Conservation (phyloP, 495 filamentous ascomycete species). For the Tuber aestivum region DNA sequence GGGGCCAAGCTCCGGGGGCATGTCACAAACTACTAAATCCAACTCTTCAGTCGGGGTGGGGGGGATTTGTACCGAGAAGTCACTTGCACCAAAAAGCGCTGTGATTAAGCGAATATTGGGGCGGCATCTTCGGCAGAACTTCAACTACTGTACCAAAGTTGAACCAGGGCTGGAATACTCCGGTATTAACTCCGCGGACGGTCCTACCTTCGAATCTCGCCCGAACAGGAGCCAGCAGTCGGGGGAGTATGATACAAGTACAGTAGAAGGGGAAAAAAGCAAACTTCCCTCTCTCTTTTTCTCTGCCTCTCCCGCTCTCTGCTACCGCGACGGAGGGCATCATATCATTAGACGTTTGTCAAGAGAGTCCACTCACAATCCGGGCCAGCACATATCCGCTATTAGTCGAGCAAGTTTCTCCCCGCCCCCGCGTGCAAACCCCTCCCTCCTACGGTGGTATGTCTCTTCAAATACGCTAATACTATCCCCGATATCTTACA, state of each 20-base stretch:
- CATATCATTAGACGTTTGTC: neutral
- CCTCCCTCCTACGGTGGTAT: neutral
- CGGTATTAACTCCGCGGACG: neutral
- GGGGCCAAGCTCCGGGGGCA: neutral
- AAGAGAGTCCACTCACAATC: neutral
- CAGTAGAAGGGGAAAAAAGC: neutral
- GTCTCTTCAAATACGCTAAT: neutral
- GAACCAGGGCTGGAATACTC: neutral
- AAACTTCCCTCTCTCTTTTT: neutral
- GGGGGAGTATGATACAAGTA: neutral
- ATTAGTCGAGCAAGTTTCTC: neutral
- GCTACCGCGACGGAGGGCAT: neutral
- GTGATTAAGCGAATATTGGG: neutral
- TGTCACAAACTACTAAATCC: neutral
- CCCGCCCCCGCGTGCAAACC: neutral
- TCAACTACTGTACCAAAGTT: neutral
- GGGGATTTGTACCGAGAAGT: neutral
- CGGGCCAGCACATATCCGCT: neutral
- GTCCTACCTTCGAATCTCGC: neutral
- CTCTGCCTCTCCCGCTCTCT: neutral
- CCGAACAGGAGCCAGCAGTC: neutral
- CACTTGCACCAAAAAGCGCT: neutral
- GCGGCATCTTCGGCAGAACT: conserved; percentile 1
- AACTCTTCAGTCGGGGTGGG: neutral
- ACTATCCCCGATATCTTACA: neutral